Conservation (phyloP, 192 early-diverging fungal genomes). For the Coemansia sp. region DNA sequence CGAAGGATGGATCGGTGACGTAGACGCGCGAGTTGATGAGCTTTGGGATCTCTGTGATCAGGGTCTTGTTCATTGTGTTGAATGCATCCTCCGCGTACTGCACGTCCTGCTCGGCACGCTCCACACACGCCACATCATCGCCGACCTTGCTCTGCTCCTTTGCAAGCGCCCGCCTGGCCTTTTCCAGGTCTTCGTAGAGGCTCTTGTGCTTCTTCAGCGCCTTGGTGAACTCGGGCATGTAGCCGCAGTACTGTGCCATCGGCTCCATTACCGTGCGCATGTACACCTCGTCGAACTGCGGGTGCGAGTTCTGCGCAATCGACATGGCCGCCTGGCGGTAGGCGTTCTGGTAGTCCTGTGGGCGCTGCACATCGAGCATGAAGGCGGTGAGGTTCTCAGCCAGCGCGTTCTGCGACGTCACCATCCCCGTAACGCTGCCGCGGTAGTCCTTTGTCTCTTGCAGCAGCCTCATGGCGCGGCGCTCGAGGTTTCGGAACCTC, state of each 20-base stretch:
- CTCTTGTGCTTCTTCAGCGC: slow-evolving; percentile 86
- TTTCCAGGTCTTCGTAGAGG: slow-evolving; percentile 91
- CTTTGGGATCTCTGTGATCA: slow-evolving; percentile 87
- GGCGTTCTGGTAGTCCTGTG: slow-evolving; percentile 72
- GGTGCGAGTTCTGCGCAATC: slow-evolving; percentile 78
- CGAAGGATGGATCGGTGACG: slow-evolving; percentile 94
- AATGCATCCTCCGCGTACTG: slow-evolving; percentile 76
- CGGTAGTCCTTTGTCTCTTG: slow-evolving; percentile 94
- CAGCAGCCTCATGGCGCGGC: slow-evolving; percentile 78
- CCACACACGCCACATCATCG: slow-evolving; percentile 64
- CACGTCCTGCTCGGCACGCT: slow-evolving; percentile 81
- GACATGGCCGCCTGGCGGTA: slow-evolving; percentile 84
- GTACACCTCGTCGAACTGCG: slow-evolving; percentile 86
- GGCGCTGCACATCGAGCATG: slow-evolving; percentile 77
- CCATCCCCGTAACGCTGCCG: slow-evolving; percentile 83
- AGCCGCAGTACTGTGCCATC: slow-evolving; percentile 79
- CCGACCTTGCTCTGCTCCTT: slow-evolving; percentile 83
- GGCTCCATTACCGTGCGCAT: slow-evolving; percentile 88
- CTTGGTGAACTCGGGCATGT: slow-evolving; percentile 93
- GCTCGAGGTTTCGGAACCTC: slow-evolving; percentile 79
- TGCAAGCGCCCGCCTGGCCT: slow-evolving; percentile 66
- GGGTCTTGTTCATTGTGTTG: slow-evolving; percentile 77
- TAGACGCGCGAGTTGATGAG: slow-evolving; percentile 86
- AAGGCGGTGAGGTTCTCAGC: slow-evolving; percentile 88
- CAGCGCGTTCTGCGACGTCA: slow-evolving; percentile 79